Base-by-base conservation (phyloP, 2,329 filamentous ascomycete species). In the Pseudogymnoascus verrucosus region DNA sequence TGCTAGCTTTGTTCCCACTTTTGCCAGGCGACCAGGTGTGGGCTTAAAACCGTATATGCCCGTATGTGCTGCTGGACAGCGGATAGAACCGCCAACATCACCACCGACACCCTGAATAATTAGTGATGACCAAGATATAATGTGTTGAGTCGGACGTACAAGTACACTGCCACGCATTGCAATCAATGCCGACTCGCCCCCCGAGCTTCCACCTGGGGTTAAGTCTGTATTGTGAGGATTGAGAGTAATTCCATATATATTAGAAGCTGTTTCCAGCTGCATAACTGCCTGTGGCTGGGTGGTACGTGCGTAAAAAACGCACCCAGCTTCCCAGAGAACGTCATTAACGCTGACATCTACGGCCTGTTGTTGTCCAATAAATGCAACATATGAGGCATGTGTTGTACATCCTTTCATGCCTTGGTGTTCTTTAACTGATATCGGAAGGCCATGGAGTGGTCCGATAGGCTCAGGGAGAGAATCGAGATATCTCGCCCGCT, bases 281-380 rank as follows among this genome's bases (percentile, higher is more conserved):
- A 84, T 83, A 57, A 83, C 68, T 10, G 77, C 79, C 69, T 84
- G 82, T 4, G 82, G 82, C 64, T 83, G 71, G 3, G 81, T 84
- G 0, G 81, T 84, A 21, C 81, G 74, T 28, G 75, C 81, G 68
- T 82, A 78, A 67, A 84, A 79, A 1, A 85, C 76, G 1, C 78
- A 78, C 1, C 82, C 82, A 2, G 80, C 80, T 1, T 75, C 71
- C 71, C 73, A 75, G 12, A 81, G 69, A 65, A 79, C 40, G 11
- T 59, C 37, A 39, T 60, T 36, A 42, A 42, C 39, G 10, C 39
- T 42, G 16, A 42, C 39, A 21, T 42, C 39, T 19, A 42, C 8
- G 16, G 39, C 39, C 39, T 42, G 39, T 42, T 42, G 7, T n/a
- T 42, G 39, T 21, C 79, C 80, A 61, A 80, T 78, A 76, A 79